A percentile compares a stretch with the other conserved stretches of the same genome.
Evolutionary conservation across 768 basidiomycete genomes (phyloP).

Genomic region (Xerocomellus intermedius): DNA sequence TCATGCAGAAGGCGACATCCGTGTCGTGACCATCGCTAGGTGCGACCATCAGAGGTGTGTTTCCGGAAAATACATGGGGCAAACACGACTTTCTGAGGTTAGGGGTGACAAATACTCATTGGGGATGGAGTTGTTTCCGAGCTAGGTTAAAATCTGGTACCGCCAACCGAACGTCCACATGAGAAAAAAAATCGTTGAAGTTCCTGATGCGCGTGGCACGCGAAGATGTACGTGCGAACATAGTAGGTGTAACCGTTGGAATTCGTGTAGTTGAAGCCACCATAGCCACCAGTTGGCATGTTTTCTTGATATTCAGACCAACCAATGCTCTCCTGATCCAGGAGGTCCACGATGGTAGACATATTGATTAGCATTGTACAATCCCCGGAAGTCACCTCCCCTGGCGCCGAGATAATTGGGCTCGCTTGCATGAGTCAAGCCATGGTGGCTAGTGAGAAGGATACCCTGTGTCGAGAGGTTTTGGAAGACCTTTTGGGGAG

Average conservation of each 20-base stretch:
- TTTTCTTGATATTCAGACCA: slow-evolving; percentile 64
- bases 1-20: slow-evolving; percentile 41
- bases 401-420: slow-evolving; percentile 53
- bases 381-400: slow-evolving; percentile 52
- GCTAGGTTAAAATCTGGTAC: slow-evolving; percentile 5
- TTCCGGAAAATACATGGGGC: neutral
- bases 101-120: slow-evolving; percentile 62
- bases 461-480: slow-evolving; percentile 51
- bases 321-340: slow-evolving; percentile 54
- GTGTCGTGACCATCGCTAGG: slow-evolving; percentile 64
- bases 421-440: slow-evolving; percentile 55
- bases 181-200: slow-evolving; percentile 47
- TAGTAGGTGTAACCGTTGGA: slow-evolving; percentile 44
- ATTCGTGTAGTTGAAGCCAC: slow-evolving; percentile 36
- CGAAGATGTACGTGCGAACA: slow-evolving; percentile 51
- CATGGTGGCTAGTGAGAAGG: slow-evolving; percentile 44
- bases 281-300: slow-evolving; percentile 49
- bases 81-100: slow-evolving; percentile 38
- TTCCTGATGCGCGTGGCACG: slow-evolving; percentile 49
- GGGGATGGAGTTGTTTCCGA: slow-evolving; percentile 43
- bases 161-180: too few species aligned
- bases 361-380: slow-evolving; percentile 49
- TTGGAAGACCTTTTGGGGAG: slow-evolving; percentile 25
- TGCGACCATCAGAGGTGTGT: neutral
- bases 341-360: slow-evolving; percentile 57